Evolutionary conservation across 139 green algal species (phyloP).

Genomic region (Picochlorum costavermella): DNA sequence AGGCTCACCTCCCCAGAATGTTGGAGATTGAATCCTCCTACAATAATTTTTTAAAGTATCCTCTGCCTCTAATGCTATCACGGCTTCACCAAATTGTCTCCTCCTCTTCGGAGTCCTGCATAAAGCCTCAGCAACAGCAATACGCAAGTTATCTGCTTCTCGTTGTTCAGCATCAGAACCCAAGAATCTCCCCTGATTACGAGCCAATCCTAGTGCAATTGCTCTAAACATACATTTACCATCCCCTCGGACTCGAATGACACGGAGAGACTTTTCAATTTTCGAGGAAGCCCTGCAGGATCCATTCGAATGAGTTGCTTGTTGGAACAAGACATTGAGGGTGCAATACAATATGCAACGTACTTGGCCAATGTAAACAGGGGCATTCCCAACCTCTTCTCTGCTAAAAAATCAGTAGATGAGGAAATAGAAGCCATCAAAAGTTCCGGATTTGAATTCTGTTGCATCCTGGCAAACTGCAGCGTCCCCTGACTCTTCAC

Average conservation of each 20-base stretch:
- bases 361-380: slow-evolving; percentile 23
- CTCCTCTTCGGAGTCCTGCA: slow-evolving; percentile 37
- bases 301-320: background rate
- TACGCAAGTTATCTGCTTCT: slow-evolving; percentile 47
- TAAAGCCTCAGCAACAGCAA: slow-evolving; percentile 46
- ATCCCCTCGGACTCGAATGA: slow-evolving; percentile 37
- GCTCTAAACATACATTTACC: slow-evolving; percentile 62
- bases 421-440: slow-evolving; percentile 5
- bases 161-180: slow-evolving; percentile 19
- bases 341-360: background rate
- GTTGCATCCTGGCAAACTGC: too few species aligned
- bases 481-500: too few species aligned
- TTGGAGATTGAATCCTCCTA: slow-evolving; percentile 28
- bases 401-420: background rate
- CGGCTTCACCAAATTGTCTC: slow-evolving; percentile 36
- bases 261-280: slow-evolving; percentile 11
- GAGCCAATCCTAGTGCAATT: slow-evolving; percentile 39
- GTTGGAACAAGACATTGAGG: too few species aligned
- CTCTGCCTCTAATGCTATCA: slow-evolving; percentile 32
- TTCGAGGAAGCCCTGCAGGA: slow-evolving; percentile 9
- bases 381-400: slow-evolving; percentile 10
- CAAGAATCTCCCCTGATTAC: slow-evolving; percentile 38
- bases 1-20: slow-evolving; percentile 61
- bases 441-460: too few species aligned
- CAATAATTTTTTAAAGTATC: slow-evolving; percentile 48